Percentiles rank a stretch among this genome's conserved stretches.
phyloP scores from a whole-genome alignment of 129 eudicot species.

The Oenanthe sinensis region DNA sequence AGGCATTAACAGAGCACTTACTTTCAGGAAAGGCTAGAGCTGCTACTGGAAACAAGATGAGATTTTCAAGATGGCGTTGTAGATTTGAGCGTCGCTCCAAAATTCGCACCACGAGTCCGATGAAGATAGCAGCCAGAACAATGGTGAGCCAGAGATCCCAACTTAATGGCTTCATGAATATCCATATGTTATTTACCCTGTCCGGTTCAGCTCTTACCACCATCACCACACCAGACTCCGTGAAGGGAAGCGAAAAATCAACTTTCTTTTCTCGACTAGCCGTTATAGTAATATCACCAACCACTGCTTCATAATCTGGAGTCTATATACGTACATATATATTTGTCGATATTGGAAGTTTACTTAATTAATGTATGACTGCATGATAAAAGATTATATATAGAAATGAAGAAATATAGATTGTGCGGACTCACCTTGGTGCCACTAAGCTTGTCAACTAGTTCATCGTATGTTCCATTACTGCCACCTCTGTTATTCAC shows the following conservation, averaged over 20 bases:
- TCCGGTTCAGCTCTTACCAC: conserved; percentile 18
- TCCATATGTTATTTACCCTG: conserved; percentile 25
- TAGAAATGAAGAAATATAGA: background rate
- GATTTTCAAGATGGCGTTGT: conserved; percentile 26
- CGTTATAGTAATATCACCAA: conserved; percentile 34
- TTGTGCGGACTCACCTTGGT: conserved; percentile 13
- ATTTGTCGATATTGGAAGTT: background rate
- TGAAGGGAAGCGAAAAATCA: conserved; percentile 35
- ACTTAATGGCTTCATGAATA: conserved; percentile 37
- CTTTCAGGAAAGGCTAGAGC: conserved; percentile 5
- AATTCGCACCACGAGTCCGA: conserved; percentile 24
- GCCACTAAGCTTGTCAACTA: conserved; percentile 17
- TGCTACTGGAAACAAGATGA: conserved; percentile 29
- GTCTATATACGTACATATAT: background rate
- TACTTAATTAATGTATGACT: background rate
- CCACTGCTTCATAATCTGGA: conserved; percentile 21
- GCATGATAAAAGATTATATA: background rate
- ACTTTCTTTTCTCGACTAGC: conserved; percentile 19
- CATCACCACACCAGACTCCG: conserved; percentile 34
- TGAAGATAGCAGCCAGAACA: conserved; percentile 16
- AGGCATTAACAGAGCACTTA: background rate
- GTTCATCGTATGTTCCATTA: conserved; percentile 18
- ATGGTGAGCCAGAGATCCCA: conserved; percentile 28
- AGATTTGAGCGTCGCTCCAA: conserved; percentile 32
- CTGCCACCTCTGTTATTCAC: conserved; percentile 8